Conservation (phyloP, 1,139 yeast genomes). For the Casaregolazyma lundiana region DNA sequence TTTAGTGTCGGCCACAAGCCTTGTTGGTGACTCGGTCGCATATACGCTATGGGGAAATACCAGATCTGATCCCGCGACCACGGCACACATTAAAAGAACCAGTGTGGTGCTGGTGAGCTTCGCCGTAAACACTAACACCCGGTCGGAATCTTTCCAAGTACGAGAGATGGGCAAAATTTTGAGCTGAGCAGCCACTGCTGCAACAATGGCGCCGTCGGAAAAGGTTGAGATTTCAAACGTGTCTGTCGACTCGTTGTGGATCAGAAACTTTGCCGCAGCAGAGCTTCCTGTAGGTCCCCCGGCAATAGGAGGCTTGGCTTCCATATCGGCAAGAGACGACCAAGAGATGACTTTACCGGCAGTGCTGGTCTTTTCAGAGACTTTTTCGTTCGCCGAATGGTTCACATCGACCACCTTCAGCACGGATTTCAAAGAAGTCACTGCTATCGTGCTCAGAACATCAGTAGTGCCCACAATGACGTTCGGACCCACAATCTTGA, state of each 20-base stretch:
- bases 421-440: slow-evolving; percentile 7
- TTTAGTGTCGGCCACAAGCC: slow-evolving; percentile 17
- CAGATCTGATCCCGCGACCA: slow-evolving; percentile 28
- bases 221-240: slow-evolving; percentile 16
- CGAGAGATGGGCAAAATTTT: slow-evolving; percentile 30
- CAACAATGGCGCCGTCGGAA: slow-evolving; percentile 28
- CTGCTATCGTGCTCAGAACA: slow-evolving; percentile 13
- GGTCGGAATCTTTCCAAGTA: slow-evolving; percentile 30
- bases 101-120: slow-evolving; percentile 27
- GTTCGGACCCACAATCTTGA: slow-evolving; percentile 7
- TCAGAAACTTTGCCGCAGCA: slow-evolving; percentile 11
- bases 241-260: slow-evolving; percentile 11
- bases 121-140: slow-evolving; percentile 30
- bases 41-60: slow-evolving; percentile 27
- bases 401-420: slow-evolving; percentile 1
- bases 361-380: neutral
- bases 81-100: slow-evolving; percentile 30
- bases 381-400: neutral
- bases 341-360: neutral
- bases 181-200: slow-evolving; percentile 35
- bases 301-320: neutral
- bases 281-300: slow-evolving; percentile 1
- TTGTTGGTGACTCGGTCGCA: slow-evolving; percentile 26
- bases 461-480: slow-evolving; percentile 7
- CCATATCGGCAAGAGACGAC: neutral